A percentile compares a stretch with the other conserved stretches of the same genome.
Conservation (phyloP, 768 basidiomycete species). For the Leccinum uliginosum region DNA sequence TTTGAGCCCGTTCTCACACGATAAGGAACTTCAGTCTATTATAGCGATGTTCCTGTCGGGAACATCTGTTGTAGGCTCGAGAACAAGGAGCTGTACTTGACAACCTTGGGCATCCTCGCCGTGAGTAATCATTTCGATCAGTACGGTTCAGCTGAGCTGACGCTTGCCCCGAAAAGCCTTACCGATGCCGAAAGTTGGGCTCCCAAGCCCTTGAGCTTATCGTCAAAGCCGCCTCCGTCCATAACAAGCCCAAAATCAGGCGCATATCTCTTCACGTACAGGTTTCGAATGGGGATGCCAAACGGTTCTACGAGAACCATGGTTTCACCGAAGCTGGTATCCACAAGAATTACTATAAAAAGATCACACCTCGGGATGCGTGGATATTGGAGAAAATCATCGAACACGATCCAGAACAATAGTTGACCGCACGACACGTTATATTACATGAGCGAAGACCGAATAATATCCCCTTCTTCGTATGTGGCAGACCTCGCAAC, state of each 20-base stretch:
- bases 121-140: constrained; percentile 41
- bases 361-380: constrained; percentile 77
- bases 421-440: constrained; percentile 21
- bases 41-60: constrained; percentile 89
- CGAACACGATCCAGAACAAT: constrained; percentile 23
- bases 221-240: constrained; percentile 55
- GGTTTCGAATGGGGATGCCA: constrained; percentile 72
- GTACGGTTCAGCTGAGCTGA: constrained; percentile 13
- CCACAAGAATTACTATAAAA: constrained; percentile 83
- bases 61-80: constrained; percentile 85
- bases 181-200: constrained; percentile 75
- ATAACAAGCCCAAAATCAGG: constrained; percentile 57
- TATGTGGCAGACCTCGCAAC: constrained; percentile 14
- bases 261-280: constrained; percentile 86
- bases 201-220: constrained; percentile 68
- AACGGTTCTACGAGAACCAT: constrained; percentile 78
- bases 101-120: constrained; percentile 90
- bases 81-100: constrained; percentile 62
- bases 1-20: constrained; percentile 21
- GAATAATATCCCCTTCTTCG: constrained; percentile 1
- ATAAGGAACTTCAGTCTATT: constrained; percentile 61
- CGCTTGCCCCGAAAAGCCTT: constrained; percentile 52
- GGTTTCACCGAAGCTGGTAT: constrained; percentile 69
- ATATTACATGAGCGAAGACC: constrained; percentile 22
- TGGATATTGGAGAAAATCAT: constrained; percentile 78